These are phyloP conservation scores for Colletotrichum tofieldiae DNA, from an alignment of 2,329 filamentous ascomycete species.

Conservation along the genomic window DNA sequence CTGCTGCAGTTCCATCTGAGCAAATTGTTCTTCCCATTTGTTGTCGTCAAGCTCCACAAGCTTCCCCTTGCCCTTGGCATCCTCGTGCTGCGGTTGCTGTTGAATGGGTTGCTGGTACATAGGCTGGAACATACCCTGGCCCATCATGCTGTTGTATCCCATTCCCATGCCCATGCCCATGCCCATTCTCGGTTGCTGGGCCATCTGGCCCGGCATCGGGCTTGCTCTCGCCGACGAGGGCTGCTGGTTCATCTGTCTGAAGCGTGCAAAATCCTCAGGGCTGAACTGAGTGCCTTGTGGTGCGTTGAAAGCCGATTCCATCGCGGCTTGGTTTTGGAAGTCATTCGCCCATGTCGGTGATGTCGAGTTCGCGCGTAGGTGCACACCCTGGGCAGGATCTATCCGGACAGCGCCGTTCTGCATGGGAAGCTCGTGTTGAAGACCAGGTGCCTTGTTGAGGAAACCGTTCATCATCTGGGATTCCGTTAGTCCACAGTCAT, in stretches of 20 bases:
- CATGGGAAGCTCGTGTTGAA: conserved; percentile 70
- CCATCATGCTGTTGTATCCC: conserved; percentile 71
- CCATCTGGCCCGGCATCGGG: conserved; percentile 71
- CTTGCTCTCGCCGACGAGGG: conserved; percentile 66
- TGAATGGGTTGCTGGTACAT: conserved; percentile 63
- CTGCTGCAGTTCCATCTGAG: conserved; percentile 83
- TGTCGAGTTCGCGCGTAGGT: conserved; percentile 68
- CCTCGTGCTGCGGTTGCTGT: conserved; percentile 64
- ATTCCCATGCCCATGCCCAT: conserved; percentile 70
- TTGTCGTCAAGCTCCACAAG: conserved; percentile 94
- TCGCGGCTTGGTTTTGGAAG: conserved; percentile 72
- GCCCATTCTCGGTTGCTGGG: conserved; percentile 53
- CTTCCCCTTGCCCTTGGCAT: conserved; percentile 87
- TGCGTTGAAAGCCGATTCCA: conserved; percentile 80
- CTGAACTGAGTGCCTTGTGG: conserved; percentile 76
- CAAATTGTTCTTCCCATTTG: conserved; percentile 97
- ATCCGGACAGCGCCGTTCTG: conserved; percentile 65
- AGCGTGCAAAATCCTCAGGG: conserved; percentile 89
- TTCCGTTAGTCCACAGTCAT: conserved; percentile 10
- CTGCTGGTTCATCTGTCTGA: conserved; percentile 81
- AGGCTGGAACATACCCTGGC: conserved; percentile 68
- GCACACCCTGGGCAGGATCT: conserved; percentile 64
- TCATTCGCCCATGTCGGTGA: conserved; percentile 70
- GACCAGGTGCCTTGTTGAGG: conserved; percentile 80
- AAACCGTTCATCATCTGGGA: conserved; percentile 93